Conservation (phyloP, 768 basidiomycete species). For the Dentipellis sp. region DNA sequence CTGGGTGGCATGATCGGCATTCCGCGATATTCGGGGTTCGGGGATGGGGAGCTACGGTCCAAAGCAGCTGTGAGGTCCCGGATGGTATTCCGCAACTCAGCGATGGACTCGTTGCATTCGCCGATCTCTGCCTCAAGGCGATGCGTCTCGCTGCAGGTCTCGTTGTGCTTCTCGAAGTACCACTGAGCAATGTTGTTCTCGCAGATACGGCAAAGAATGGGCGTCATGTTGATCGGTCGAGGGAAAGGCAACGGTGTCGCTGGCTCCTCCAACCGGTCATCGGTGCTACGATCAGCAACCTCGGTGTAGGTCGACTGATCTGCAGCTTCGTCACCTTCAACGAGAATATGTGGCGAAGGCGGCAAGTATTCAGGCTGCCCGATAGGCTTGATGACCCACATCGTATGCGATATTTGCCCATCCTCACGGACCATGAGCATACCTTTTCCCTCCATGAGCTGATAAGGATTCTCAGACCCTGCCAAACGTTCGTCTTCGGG, state of each 20-base stretch:
- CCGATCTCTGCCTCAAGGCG: constrained; percentile 91
- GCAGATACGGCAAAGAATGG: constrained; percentile 94
- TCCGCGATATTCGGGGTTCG: constrained; percentile 76
- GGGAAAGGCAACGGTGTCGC: constrained; percentile 67
- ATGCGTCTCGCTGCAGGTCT: constrained; percentile 95
- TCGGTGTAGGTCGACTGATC: constrained; percentile 23
- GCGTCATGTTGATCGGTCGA: constrained; percentile 70
- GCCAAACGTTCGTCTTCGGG: constrained; percentile 47
- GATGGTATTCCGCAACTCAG: constrained; percentile 80
- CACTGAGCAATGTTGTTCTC: constrained; percentile 94
- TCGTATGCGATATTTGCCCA: constrained; percentile 84
- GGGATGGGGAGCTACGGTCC: constrained; percentile 61
- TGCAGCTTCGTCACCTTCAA: constrained; percentile 33
- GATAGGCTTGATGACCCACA: constrained; percentile 94
- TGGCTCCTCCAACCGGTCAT: constrained; percentile 21
- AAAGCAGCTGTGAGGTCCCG: constrained; percentile 66
- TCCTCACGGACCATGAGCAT: constrained; percentile 95
- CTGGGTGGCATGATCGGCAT: constrained; percentile 76
- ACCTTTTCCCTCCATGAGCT: constrained; percentile 94
- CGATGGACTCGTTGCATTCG: constrained; percentile 88
- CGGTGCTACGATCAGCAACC: background rate
- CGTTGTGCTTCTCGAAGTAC: constrained; percentile 99
- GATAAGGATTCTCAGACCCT: constrained; percentile 44
- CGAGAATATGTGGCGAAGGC: constrained; percentile 36
- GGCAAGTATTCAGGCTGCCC: constrained; percentile 62